phyloP scores from a whole-genome alignment of 495 filamentous ascomycete genomes.

The Cladorrhinum samala region DNA sequence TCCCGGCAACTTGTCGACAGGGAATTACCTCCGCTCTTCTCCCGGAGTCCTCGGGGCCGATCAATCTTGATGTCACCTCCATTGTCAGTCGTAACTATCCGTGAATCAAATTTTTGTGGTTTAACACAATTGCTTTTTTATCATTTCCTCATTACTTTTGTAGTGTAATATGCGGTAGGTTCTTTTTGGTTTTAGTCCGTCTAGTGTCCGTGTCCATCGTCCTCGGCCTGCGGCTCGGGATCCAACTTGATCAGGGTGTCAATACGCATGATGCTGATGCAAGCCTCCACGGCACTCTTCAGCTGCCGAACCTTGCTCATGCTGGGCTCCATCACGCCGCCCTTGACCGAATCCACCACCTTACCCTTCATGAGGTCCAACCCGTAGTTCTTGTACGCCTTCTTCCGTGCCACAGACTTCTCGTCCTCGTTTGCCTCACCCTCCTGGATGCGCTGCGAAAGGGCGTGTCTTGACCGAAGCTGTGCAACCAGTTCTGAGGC shows the following conservation, averaged over 20 bases:
- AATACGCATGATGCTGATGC: slow-evolving; percentile 98
- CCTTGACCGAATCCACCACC: slow-evolving; percentile 89
- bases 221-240: slow-evolving; percentile 73
- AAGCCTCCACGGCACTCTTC: slow-evolving; percentile 98
- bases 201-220: slow-evolving; percentile 70
- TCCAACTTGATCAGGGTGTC: slow-evolving; percentile 99
- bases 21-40: not conserved
- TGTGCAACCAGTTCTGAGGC: slow-evolving; percentile 91
- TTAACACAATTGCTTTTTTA: slow-evolving; percentile 1
- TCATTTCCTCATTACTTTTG: slow-evolving; percentile 4
- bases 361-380: slow-evolving; percentile 84
- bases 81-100: not conserved
- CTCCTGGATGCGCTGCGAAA: slow-evolving; percentile 83
- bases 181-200: slow-evolving; percentile 4
- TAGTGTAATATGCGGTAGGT: slow-evolving; percentile 1
- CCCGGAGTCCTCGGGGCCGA: not conserved
- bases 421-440: slow-evolving; percentile 78
- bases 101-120: not conserved
- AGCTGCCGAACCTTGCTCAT: slow-evolving; percentile 98
- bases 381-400: slow-evolving; percentile 97
- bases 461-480: slow-evolving; percentile 87
- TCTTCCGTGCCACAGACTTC: slow-evolving; percentile 82
- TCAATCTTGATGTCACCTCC: not conserved
- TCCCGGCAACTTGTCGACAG: slow-evolving; percentile 3
- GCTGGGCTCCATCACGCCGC: slow-evolving; percentile 90